Conservation (phyloP, 345 rosid species). For the Moricandia arvensis region DNA sequence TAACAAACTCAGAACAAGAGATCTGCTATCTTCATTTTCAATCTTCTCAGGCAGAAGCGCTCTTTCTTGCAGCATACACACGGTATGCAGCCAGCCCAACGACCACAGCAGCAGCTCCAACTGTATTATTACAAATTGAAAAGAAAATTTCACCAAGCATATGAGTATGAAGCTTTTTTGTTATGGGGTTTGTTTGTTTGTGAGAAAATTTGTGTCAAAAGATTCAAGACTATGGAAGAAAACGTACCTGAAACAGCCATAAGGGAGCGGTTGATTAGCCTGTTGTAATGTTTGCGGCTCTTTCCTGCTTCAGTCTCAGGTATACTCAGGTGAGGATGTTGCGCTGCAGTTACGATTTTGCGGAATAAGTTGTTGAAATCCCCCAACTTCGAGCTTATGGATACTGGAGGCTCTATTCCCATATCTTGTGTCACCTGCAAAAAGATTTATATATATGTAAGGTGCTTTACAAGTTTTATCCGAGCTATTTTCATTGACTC, state of each 20-base stretch:
- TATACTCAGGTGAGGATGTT: not conserved
- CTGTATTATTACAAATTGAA: not conserved
- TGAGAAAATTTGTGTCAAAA: not conserved
- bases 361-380: not conserved
- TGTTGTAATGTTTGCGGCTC: not conserved
- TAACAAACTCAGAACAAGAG: not conserved
- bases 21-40: not conserved
- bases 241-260: not conserved
- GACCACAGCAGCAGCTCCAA: not conserved
- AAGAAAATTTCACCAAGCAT: not conserved
- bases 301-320: not conserved
- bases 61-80: not conserved
- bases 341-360: not conserved
- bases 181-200: not conserved
- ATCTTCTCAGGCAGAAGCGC: not conserved
- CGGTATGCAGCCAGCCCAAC: not conserved
- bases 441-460: not conserved
- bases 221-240: not conserved
- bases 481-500: not conserved
- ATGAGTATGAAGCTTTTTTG: not conserved
- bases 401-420: not conserved
- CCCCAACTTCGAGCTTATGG: not conserved
- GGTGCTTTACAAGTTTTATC: not conserved
- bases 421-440: not conserved
- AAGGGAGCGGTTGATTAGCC: not conserved